Conservation (phyloP, 805 yeast genomes). For the Wickerhamomyces bovis region DNA sequence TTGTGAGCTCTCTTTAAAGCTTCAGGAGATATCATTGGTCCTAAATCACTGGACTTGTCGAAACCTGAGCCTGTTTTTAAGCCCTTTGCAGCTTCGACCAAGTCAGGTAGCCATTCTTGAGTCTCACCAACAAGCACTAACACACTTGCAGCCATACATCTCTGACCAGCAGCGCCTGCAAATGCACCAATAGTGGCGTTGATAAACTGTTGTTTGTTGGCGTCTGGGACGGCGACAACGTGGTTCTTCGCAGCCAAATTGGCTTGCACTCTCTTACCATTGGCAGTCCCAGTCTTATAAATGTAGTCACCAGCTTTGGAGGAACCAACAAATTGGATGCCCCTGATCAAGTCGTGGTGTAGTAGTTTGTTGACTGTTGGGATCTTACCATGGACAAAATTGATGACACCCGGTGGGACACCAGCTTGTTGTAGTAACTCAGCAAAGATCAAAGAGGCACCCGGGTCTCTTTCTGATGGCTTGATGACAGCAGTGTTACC, state of each 20-base stretch:
- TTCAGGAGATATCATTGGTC: conserved; percentile 62
- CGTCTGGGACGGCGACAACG: conserved; percentile 66
- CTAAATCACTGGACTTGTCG: conserved; percentile 53
- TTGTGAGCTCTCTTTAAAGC: conserved; percentile 46
- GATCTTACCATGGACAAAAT: conserved; percentile 66
- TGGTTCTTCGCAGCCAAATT: conserved; percentile 76
- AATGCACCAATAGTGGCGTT: conserved; percentile 69
- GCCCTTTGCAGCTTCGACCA: conserved; percentile 49
- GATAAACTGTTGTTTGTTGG: conserved; percentile 56
- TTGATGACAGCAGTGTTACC: conserved; percentile 72
- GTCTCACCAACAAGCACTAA: conserved; percentile 63
- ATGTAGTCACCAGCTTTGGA: conserved; percentile 72
- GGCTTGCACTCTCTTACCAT: conserved; percentile 74
- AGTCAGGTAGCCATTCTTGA: conserved; percentile 56
- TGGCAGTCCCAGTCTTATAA: conserved; percentile 57
- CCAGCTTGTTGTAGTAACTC: conserved; percentile 68
- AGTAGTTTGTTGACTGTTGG: conserved; percentile 64
- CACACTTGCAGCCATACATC: conserved; percentile 77
- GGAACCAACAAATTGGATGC: conserved; percentile 72
- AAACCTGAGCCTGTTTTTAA: conserved; percentile 63
- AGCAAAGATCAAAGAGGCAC: conserved; percentile 67
- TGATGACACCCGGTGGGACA: conserved; percentile 64
- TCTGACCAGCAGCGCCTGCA: conserved; percentile 80
- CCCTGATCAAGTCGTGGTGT: conserved; percentile 66
- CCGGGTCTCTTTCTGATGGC: conserved; percentile 71